Conservation (phyloP, 805 yeast species). For the Candida manassasensis region DNA sequence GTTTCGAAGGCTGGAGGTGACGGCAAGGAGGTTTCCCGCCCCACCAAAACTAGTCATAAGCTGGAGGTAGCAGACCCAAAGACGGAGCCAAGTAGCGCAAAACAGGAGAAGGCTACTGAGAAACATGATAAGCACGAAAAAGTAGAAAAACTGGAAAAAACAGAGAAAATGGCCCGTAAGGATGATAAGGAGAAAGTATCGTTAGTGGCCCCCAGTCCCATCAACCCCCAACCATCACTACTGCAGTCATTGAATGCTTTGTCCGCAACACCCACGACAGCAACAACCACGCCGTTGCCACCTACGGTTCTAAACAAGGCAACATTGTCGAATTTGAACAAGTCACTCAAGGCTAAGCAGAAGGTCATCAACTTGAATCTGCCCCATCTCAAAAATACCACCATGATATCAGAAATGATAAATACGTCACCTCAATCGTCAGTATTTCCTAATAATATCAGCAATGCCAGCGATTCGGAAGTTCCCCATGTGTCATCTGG, state of each 20-base stretch:
- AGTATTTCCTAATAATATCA: conserved; percentile 13
- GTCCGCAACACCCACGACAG: neutral
- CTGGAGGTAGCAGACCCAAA: neutral
- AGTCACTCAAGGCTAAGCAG: conserved; percentile 40
- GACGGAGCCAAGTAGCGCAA: too few relatives aligned
- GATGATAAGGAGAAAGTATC: neutral
- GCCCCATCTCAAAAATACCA: conserved; percentile 32
- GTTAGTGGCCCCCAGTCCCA: conserved; percentile 1
- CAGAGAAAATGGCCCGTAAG: neutral
- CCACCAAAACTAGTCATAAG: conserved; percentile 1
- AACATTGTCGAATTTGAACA: conserved; percentile 37
- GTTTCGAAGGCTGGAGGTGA: neutral
- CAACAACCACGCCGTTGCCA: conserved; percentile 6
- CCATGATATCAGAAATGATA: conserved; percentile 31
- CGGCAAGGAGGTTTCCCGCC: neutral
- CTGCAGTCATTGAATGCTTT: neutral
- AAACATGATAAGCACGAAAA: too few relatives aligned
- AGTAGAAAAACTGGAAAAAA: too few relatives aligned
- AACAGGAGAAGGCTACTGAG: too few relatives aligned
- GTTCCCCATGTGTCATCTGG: neutral
- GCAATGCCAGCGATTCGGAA: conserved; percentile 1
- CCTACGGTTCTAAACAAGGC: conserved; percentile 19
- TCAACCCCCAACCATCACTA: neutral
- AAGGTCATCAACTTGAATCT: conserved; percentile 33
- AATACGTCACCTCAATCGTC: conserved; percentile 31